Evolutionary conservation across 257 asterid species (phyloP).

Genomic region (Salvia splendens): DNA sequence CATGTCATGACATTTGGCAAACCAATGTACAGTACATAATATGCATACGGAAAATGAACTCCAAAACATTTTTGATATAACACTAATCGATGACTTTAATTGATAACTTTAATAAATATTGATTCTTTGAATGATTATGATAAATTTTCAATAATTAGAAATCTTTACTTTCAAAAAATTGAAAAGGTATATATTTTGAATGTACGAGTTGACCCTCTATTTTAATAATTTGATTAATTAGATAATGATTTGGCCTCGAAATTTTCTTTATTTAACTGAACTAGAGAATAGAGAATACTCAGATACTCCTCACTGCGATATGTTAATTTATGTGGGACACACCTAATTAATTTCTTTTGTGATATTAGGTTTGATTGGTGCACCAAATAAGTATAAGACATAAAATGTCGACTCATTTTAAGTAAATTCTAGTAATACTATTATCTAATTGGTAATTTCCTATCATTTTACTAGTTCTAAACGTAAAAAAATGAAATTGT

Average conservation of each 20-base stretch:
- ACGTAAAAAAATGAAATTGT: too few relatives aligned
- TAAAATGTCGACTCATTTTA: not conserved
- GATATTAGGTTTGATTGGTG: conserved; percentile 10
- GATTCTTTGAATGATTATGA: too few relatives aligned
- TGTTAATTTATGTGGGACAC: not conserved
- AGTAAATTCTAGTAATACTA: not conserved
- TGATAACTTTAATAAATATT: too few relatives aligned
- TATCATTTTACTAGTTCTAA: too few relatives aligned
- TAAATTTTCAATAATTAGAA: too few relatives aligned
- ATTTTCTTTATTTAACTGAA: not conserved
- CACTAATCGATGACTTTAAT: too few relatives aligned
- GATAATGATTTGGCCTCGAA: not conserved
- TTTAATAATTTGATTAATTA: not conserved
- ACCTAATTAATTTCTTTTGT: not conserved
- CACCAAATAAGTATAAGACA: not conserved
- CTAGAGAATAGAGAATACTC: not conserved
- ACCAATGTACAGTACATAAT: too few relatives aligned
- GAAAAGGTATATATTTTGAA: not conserved
- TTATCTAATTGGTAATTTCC: too few relatives aligned
- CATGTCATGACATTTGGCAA: too few relatives aligned
- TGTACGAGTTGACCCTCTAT: not conserved
- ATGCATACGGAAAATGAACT: too few relatives aligned
- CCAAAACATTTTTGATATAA: too few relatives aligned
- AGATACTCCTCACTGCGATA: not conserved
- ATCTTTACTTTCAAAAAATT: not conserved